These are phyloP conservation scores for Cryphonectria naterciae DNA, from an alignment of 2,329 filamentous ascomycete species.

Conservation along the genomic window DNA sequence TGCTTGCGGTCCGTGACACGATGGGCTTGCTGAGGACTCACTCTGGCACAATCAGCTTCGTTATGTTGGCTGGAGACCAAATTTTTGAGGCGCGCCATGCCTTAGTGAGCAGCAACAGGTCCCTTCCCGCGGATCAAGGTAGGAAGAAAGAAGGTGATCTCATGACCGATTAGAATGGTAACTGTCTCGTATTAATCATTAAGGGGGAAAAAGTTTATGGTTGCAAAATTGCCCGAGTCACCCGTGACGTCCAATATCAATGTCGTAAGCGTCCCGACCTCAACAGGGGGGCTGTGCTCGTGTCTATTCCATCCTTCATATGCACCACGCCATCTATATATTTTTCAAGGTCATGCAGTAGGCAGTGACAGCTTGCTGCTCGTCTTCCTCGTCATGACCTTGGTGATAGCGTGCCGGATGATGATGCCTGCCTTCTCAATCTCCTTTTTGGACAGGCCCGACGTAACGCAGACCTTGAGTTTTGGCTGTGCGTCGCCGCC, in stretches of 20 bases:
- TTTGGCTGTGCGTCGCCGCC: conserved; percentile 75
- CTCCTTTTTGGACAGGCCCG: conserved; percentile 88
- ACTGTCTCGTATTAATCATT: conserved; percentile 25
- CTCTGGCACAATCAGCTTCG: neutral
- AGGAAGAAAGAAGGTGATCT: neutral
- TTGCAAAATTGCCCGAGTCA: conserved; percentile 6
- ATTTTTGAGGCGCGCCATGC: neutral
- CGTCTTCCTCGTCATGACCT: conserved; percentile 74
- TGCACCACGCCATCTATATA: neutral
- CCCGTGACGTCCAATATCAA: conserved; percentile 9
- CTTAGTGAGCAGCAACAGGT: neutral
- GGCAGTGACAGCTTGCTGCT: conserved; percentile 50
- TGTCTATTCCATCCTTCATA: neutral
- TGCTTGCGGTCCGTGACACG: neutral
- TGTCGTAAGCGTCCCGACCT: conserved; percentile 9
- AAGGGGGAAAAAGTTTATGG: conserved; percentile 15
- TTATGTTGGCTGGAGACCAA: neutral
- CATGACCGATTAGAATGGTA: conserved; percentile 1
- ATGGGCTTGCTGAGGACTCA: neutral
- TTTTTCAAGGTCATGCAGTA: conserved; percentile 9
- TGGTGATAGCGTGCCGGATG: conserved; percentile 91
- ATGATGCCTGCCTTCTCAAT: conserved; percentile 89
- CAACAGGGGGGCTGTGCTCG: neutral
- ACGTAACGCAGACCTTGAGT: conserved; percentile 89
- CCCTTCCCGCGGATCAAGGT: neutral